phyloP scores from a whole-genome alignment of 2,329 filamentous ascomycete species.

The Fusarium sarcochroum region DNA sequence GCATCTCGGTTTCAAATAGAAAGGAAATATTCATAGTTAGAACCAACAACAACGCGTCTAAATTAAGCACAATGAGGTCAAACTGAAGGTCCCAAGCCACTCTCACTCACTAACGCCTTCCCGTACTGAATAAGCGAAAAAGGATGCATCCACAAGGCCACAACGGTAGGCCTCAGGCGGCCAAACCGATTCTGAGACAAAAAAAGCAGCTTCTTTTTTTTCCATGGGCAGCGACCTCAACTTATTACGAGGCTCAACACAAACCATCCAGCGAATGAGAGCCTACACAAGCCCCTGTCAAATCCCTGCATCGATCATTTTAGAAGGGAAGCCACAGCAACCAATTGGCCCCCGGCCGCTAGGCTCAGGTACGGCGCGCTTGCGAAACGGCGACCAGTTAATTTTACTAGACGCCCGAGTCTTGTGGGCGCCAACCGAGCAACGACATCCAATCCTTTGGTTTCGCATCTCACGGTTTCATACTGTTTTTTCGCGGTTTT shows the following conservation, averaged over 20 bases:
- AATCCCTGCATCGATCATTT: slow-evolving; percentile 32
- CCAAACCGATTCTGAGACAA: slow-evolving; percentile 26
- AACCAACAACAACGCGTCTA: slow-evolving; percentile 16
- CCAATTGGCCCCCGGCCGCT: slow-evolving; percentile 38
- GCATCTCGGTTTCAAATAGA: slow-evolving; percentile 25
- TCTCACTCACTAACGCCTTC: slow-evolving; percentile 1
- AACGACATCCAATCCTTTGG: slow-evolving; percentile 38
- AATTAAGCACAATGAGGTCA: slow-evolving; percentile 8
- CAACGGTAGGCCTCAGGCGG: slow-evolving; percentile 35
- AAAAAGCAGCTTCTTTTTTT: neutral
- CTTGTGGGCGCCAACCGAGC: slow-evolving; percentile 35
- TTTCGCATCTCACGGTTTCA: slow-evolving; percentile 18
- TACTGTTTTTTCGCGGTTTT: slow-evolving; percentile 9
- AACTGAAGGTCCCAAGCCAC: slow-evolving; percentile 4
- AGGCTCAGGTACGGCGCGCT: slow-evolving; percentile 37
- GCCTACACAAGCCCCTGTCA: slow-evolving; percentile 10
- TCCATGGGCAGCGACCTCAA: neutral
- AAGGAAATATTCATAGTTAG: neutral
- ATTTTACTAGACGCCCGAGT: slow-evolving; percentile 44
- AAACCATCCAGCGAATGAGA: slow-evolving; percentile 13
- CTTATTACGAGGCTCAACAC: slow-evolving; percentile 2
- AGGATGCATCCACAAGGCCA: slow-evolving; percentile 29
- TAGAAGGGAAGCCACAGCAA: slow-evolving; percentile 16
- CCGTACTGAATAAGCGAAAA: slow-evolving; percentile 3
- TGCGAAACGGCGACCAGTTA: slow-evolving; percentile 37